These are phyloP conservation scores for Entamoeba invadens DNA, from an alignment of 208 protist genomes.

Conservation along the genomic window DNA sequence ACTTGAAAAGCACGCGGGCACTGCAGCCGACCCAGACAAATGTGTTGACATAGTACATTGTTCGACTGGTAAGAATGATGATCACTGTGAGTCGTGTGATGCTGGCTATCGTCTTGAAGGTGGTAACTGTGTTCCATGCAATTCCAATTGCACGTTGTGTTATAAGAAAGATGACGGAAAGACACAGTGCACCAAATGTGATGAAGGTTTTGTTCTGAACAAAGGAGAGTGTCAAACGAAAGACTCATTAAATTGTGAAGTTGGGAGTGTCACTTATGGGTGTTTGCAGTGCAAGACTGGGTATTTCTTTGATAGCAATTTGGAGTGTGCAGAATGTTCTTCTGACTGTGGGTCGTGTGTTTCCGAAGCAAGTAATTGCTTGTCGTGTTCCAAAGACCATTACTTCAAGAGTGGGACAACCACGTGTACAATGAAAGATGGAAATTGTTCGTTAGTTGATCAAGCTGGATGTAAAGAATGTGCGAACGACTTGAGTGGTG, in stretches of 20 bases:
- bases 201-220: background rate
- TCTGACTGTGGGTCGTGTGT: background rate
- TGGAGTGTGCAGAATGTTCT: background rate
- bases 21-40: background rate
- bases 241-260: background rate
- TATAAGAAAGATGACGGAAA: background rate
- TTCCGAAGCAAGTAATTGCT: background rate
- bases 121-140: background rate
- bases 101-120: background rate
- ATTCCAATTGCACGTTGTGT: background rate
- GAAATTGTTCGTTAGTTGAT: background rate
- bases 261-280: background rate
- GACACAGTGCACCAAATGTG: background rate
- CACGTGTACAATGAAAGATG: background rate
- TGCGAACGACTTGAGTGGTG: background rate
- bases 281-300: background rate
- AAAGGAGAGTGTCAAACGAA: background rate
- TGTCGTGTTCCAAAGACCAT: background rate
- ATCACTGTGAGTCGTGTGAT: background rate
- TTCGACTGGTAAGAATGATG: background rate
- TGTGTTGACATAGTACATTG: background rate
- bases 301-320: background rate
- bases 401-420: background rate
- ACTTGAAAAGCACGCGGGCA: background rate
- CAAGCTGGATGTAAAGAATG: background rate